These are phyloP conservation scores for Salix caprea DNA, from an alignment of 345 rosid species.

Conservation along the genomic window DNA sequence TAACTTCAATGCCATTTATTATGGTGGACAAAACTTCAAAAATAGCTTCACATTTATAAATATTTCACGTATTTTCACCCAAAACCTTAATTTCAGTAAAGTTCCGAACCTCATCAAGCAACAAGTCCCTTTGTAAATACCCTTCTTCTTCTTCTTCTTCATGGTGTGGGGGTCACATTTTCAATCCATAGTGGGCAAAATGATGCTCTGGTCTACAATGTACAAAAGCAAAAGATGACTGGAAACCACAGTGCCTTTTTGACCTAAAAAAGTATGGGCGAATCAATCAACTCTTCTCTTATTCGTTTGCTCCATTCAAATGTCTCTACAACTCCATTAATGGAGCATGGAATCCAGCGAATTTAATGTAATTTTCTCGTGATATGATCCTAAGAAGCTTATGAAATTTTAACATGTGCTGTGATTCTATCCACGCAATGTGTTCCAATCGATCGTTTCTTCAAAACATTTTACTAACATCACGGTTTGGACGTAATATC, in stretches of 20 bases:
- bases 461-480: too few relatives aligned
- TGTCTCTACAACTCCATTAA: too few relatives aligned
- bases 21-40: too few relatives aligned
- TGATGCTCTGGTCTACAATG: slow-evolving; percentile 21
- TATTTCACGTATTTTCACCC: not conserved
- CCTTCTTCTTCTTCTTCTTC: not conserved
- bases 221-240: slow-evolving; percentile 24
- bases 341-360: too few relatives aligned
- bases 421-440: too few relatives aligned
- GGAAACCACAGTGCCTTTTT: slow-evolving; percentile 4
- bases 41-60: too few relatives aligned
- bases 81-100: slow-evolving; percentile 17
- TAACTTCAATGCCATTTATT: too few relatives aligned
- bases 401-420: too few relatives aligned
- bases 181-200: slow-evolving; percentile 13
- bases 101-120: not conserved
- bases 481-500: too few relatives aligned
- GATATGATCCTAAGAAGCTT: too few relatives aligned
- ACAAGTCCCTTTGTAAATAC: not conserved
- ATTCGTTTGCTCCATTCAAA: not conserved
- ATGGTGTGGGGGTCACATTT: slow-evolving; percentile 12
- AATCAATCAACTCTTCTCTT: not conserved
- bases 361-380: not conserved
- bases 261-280: slow-evolving; percentile 8
- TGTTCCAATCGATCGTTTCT: too few relatives aligned